Evolutionary conservation across 2,329 filamentous ascomycete genomes (phyloP).

Genomic region (Neonectria hederae): DNA sequence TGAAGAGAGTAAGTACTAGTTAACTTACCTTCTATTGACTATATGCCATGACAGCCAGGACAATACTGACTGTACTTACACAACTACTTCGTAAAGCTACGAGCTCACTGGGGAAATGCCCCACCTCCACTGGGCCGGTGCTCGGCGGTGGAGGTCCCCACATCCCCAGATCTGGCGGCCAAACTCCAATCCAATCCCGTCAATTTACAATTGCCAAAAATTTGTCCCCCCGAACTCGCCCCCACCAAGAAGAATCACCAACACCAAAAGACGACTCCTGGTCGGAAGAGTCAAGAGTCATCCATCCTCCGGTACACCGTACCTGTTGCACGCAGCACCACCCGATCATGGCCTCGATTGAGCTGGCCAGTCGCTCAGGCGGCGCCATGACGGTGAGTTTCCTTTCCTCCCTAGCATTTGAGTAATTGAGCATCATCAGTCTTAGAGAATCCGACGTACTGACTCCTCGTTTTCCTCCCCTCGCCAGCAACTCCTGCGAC

Average conservation of each 20-base stretch:
- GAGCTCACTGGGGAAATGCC: not conserved
- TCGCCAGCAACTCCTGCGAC: conserved; percentile 50
- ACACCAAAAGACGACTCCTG: conserved; percentile 13
- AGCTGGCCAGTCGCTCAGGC: conserved; percentile 59
- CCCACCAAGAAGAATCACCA: conserved; percentile 35
- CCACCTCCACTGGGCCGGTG: conserved; percentile 27
- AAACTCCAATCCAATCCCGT: conserved; percentile 47
- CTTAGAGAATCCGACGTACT: not conserved
- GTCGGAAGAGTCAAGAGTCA: conserved; percentile 22
- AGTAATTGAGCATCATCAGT: conserved; percentile 20
- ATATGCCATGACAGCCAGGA: too few relatives aligned
- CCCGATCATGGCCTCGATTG: conserved; percentile 59
- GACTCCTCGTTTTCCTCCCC: conserved; percentile 15
- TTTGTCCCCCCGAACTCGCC: conserved; percentile 42
- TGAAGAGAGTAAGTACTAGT: too few relatives aligned
- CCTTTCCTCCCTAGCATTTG: not conserved
- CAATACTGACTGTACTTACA: too few relatives aligned
- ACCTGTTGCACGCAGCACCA: conserved; percentile 22
- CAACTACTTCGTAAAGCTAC: too few relatives aligned
- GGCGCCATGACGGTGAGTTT: conserved; percentile 56
- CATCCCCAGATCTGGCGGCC: conserved; percentile 37
- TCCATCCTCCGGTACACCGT: conserved; percentile 20
- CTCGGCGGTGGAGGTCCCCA: conserved; percentile 38
- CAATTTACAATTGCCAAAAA: conserved; percentile 49
- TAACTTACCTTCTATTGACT: too few relatives aligned